phyloP scores from a whole-genome alignment of 2,329 filamentous ascomycete species.

The Plectosphaerella sp. region DNA sequence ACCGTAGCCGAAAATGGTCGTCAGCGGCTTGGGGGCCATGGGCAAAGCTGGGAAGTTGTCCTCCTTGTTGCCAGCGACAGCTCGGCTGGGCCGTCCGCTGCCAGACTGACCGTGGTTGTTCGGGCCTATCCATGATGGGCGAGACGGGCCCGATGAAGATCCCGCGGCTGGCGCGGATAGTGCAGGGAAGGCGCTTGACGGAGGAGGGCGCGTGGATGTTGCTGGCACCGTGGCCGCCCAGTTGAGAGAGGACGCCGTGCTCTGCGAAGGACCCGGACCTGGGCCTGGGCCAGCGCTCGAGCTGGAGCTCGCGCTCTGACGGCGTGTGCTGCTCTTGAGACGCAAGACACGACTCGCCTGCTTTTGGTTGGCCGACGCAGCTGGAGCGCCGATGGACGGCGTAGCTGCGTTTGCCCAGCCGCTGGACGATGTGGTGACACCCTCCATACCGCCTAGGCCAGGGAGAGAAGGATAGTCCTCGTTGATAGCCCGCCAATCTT shows the following conservation, averaged over 20 bases:
- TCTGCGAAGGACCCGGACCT: constrained; percentile 14
- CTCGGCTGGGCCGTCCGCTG: constrained; percentile 1
- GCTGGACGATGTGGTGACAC: constrained; percentile 49
- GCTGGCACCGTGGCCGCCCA: constrained; percentile 3
- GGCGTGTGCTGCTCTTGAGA: constrained; percentile 54
- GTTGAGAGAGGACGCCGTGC: constrained; percentile 7
- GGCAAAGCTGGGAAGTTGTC: constrained; percentile 83
- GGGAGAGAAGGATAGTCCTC: constrained; percentile 92
- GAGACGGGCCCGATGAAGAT: constrained; percentile 16
- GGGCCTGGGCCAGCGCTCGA: constrained; percentile 18
- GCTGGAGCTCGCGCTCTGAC: constrained; percentile 22
- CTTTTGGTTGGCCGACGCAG: constrained; percentile 36
- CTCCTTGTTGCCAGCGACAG: constrained; percentile 21
- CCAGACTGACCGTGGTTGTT: constrained; percentile 7
- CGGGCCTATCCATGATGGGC: constrained; percentile 24
- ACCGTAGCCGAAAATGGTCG: constrained; percentile 60
- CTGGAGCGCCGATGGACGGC: constrained; percentile 45
- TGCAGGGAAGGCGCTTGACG: constrained; percentile 38
- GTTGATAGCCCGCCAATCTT: constrained; percentile 92
- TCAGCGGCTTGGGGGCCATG: constrained; percentile 64
- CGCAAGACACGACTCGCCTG: constrained; percentile 52
- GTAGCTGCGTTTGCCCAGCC: constrained; percentile 58
- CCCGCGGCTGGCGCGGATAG: constrained; percentile 16
- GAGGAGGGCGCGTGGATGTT: constrained; percentile 11
- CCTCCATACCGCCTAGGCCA: constrained; percentile 64